Evolutionary conservation across 805 yeast species (phyloP).

Genomic region (Kockiozyma suomiensis): DNA sequence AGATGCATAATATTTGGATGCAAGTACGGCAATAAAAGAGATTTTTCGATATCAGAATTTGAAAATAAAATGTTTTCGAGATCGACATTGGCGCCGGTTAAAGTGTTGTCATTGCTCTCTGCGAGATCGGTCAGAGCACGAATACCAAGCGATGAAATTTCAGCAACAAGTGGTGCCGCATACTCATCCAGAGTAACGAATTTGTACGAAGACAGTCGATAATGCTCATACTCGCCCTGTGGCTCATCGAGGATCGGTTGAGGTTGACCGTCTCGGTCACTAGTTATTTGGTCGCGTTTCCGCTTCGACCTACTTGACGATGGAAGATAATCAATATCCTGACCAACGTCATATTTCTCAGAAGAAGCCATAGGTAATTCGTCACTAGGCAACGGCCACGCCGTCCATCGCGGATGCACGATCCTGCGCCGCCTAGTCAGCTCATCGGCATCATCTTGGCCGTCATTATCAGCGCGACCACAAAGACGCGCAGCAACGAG

Average conservation of each 20-base stretch:
- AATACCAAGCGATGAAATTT: constrained; percentile 18
- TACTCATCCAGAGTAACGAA: constrained; percentile 4
- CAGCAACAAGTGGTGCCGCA: constrained; percentile 9
- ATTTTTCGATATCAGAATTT: constrained; percentile 12
- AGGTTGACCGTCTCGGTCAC: too few relatives aligned
- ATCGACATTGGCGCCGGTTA: neutral
- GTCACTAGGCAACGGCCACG: constrained; percentile 20
- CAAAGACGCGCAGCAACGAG: constrained; percentile 16
- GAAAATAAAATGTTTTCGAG: neutral
- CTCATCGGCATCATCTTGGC: neutral
- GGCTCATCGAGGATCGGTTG: neutral
- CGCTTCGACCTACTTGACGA: neutral
- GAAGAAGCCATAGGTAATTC: neutral
- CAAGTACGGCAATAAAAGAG: constrained; percentile 17
- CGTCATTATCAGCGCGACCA: neutral
- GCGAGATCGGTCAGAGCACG: constrained; percentile 8
- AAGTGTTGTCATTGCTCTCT: too few relatives aligned
- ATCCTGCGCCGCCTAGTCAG: neutral
- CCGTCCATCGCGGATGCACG: constrained; percentile 16
- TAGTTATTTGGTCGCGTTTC: neutral
- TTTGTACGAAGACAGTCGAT: constrained; percentile 3
- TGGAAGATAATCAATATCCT: neutral
- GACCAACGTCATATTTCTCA: neutral
- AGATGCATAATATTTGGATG: constrained; percentile 11
- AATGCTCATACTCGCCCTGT: constrained; percentile 11